Conservation (phyloP, 805 yeast genomes). For the Starmerella apis region DNA sequence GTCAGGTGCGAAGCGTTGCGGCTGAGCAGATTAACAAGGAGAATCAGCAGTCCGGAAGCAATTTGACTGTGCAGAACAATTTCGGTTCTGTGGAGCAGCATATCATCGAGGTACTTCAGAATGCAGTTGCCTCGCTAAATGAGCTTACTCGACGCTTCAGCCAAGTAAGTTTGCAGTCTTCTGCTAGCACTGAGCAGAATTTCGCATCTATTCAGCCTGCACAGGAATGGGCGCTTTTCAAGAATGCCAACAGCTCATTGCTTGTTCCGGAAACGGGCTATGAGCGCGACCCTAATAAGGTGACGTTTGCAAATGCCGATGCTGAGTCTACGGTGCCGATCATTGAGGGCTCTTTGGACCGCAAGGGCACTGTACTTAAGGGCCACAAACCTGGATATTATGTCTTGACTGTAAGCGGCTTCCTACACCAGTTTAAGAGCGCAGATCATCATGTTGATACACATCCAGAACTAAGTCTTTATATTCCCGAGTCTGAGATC, state of each 20-base stretch:
- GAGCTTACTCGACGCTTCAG: slow-evolving; percentile 30
- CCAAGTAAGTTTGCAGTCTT: slow-evolving; percentile 27
- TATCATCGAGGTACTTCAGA: slow-evolving; percentile 36
- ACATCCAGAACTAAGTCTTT: slow-evolving; percentile 38
- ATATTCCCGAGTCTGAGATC: slow-evolving; percentile 40
- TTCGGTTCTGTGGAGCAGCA: slow-evolving; percentile 38
- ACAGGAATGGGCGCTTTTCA: slow-evolving; percentile 41
- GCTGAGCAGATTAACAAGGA: slow-evolving; percentile 39
- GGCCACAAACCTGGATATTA: slow-evolving; percentile 38
- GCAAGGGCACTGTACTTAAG: slow-evolving; percentile 38
- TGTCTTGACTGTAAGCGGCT: slow-evolving; percentile 40
- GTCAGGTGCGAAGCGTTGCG: slow-evolving; percentile 33
- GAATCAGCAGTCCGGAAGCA: slow-evolving; percentile 37
- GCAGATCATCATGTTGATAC: slow-evolving; percentile 36
- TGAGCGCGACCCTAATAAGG: slow-evolving; percentile 34
- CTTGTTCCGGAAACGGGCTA: slow-evolving; percentile 32
- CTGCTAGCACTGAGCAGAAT: slow-evolving; percentile 28
- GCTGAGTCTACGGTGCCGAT: slow-evolving; percentile 39
- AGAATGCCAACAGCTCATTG: slow-evolving; percentile 27
- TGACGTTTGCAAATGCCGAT: slow-evolving; percentile 35
- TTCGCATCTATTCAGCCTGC: slow-evolving; percentile 33
- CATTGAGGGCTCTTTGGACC: slow-evolving; percentile 39
- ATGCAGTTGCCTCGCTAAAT: slow-evolving; percentile 31
- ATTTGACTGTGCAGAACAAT: slow-evolving; percentile 36
- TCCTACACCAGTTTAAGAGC: slow-evolving; percentile 37